phyloP scores from a whole-genome alignment of 1,284 basidiomycete species.

The Irpex sp. region DNA sequence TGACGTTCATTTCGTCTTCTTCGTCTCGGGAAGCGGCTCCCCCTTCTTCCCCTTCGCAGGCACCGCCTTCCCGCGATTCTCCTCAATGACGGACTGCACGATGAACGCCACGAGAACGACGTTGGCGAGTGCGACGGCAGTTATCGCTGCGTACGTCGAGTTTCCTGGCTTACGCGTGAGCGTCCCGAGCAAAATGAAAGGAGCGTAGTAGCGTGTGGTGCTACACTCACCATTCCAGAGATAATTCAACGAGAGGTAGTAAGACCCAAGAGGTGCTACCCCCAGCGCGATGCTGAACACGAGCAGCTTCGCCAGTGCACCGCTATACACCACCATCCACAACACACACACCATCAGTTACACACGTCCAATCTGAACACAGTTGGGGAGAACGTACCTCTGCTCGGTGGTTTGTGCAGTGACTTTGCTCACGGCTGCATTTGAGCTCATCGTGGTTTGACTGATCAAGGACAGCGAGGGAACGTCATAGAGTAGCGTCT shows the following conservation, averaged over 20 bases:
- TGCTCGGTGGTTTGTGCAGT: slow-evolving; percentile 40
- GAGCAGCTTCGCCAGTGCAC: slow-evolving; percentile 73
- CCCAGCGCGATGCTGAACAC: slow-evolving; percentile 65
- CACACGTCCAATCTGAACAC: too few relatives aligned
- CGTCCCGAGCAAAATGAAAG: too few relatives aligned
- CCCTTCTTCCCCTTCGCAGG: background rate
- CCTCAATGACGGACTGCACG: slow-evolving; percentile 70
- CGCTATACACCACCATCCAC: too few relatives aligned
- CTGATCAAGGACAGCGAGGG: background rate
- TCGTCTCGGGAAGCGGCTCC: slow-evolving; percentile 14
- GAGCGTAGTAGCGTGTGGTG: too few relatives aligned
- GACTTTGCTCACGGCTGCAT: slow-evolving; percentile 40
- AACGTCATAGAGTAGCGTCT: background rate
- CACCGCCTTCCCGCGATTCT: slow-evolving; percentile 25
- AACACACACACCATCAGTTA: too few relatives aligned
- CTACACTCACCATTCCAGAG: slow-evolving; percentile 63
- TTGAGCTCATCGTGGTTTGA: slow-evolving; percentile 44
- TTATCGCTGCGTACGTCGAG: slow-evolving; percentile 76
- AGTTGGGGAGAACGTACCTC: slow-evolving; percentile 28
- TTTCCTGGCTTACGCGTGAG: too few relatives aligned
- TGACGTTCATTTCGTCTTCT: slow-evolving; percentile 21
- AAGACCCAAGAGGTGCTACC: slow-evolving; percentile 57
- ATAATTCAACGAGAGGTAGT: slow-evolving; percentile 68
- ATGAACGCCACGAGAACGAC: slow-evolving; percentile 77
- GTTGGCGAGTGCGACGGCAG: slow-evolving; percentile 79